Conservation (phyloP, 2,329 filamentous ascomycete species). For the Verticillium zaregamsianum region DNA sequence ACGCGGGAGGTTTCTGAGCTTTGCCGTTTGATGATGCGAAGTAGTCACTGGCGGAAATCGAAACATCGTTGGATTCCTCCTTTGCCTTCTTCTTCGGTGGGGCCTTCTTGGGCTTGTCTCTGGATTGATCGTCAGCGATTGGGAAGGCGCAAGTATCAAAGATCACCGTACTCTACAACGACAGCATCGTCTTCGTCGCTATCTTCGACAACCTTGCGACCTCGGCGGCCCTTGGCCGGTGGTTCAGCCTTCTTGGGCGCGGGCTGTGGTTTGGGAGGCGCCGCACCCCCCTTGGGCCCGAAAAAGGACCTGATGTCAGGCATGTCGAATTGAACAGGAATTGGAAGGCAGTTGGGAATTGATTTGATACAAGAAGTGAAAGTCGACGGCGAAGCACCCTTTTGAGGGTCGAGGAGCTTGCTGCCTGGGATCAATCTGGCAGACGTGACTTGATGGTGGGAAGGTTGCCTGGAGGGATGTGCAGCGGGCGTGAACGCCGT, state of each 20-base stretch:
- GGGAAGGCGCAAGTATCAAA: no score
- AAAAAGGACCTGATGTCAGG: constrained; percentile 93
- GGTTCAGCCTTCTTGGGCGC: constrained; percentile 39
- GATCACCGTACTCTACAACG: constrained; percentile 40
- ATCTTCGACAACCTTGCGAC: constrained; percentile 72
- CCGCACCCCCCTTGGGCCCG: constrained; percentile 64
- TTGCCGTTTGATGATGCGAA: constrained; percentile 47
- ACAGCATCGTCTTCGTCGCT: constrained; percentile 69
- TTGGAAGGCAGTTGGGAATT: neutral
- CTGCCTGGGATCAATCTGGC: neutral
- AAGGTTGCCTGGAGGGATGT: constrained; percentile 1
- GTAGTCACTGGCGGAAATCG: constrained; percentile 54
- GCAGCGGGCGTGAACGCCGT: constrained; percentile 3
- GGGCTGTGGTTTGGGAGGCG: constrained; percentile 42
- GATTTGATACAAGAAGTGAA: neutral
- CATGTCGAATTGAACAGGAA: constrained; percentile 44
- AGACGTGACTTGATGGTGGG: neutral
- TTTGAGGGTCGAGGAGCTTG: neutral
- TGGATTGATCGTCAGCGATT: neutral
- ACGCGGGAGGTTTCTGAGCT: constrained; percentile 28
- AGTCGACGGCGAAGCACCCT: neutral
- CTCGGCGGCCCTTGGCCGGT: constrained; percentile 37
- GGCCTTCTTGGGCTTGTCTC: constrained; percentile 35
- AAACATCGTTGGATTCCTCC: constrained; percentile 41
- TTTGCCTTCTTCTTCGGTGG: constrained; percentile 50